Evolutionary conservation across 257 asterid species (phyloP).

Genomic region (Parsonsia alboflavescens): DNA sequence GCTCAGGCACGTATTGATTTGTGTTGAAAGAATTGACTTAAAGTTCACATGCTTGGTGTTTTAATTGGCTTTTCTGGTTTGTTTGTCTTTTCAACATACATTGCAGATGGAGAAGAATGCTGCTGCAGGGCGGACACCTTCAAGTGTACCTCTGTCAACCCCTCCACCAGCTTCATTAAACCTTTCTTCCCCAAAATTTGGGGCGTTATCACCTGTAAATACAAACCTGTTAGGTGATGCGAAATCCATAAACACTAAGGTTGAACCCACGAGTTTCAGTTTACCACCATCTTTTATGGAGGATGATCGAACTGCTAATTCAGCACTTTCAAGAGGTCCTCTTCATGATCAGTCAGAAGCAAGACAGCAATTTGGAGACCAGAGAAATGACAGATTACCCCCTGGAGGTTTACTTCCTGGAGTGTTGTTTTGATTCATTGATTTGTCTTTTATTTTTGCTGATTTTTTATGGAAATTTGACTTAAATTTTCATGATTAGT

Average conservation of each 20-base stretch:
- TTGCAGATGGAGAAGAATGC: conserved; percentile 98
- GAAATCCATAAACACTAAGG: conserved; percentile 42
- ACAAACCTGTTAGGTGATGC: conserved; percentile 55
- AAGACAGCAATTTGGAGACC: conserved; percentile 53
- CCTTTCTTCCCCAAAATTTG: conserved; percentile 66
- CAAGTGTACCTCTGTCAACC: conserved; percentile 94
- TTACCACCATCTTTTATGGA: conserved; percentile 84
- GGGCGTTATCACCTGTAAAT: conserved; percentile 73
- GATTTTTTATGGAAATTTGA: conserved; percentile 7
- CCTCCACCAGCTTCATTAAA: conserved; percentile 83
- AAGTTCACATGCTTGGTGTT: neutral
- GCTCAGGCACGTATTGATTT: conserved; percentile 60
- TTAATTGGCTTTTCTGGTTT: conserved; percentile 3
- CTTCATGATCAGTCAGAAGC: conserved; percentile 44
- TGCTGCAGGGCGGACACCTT: conserved; percentile 95
- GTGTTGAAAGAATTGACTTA: neutral
- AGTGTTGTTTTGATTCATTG: neutral
- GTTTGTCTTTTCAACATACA: conserved; percentile 10
- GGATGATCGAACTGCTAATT: conserved; percentile 42
- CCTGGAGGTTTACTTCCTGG: conserved; percentile 56
- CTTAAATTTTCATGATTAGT: conserved; percentile 15
- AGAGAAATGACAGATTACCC: conserved; percentile 65
- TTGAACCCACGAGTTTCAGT: conserved; percentile 73
- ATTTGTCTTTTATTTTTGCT: conserved; percentile 4
- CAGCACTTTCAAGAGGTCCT: conserved; percentile 38